Percentiles rank a stretch among this genome's conserved stretches.
Evolutionary conservation across 2,329 filamentous ascomycete species (phyloP).

Genomic region (Rutstroemia sp.): DNA sequence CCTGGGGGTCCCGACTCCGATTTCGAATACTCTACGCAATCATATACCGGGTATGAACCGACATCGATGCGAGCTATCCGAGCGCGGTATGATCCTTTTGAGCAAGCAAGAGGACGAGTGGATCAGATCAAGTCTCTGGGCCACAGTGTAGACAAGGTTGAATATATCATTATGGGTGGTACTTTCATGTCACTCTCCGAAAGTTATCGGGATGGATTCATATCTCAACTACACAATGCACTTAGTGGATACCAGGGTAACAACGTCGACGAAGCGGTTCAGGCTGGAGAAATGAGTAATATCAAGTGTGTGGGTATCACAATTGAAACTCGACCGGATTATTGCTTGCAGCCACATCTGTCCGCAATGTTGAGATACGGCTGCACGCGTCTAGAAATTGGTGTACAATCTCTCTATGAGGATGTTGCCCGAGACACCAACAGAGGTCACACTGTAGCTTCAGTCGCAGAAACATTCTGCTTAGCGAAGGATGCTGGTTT

Average conservation of each 20-base stretch:
- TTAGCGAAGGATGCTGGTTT: constrained; percentile 97
- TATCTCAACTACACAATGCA: constrained; percentile 92
- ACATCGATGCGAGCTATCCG: constrained; percentile 98
- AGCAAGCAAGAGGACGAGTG: constrained; percentile 90
- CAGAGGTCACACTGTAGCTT: constrained; percentile 87
- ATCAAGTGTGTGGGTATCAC: constrained; percentile 98
- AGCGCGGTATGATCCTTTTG: constrained; percentile 94
- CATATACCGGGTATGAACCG: constrained; percentile 96
- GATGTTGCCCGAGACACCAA: constrained; percentile 98
- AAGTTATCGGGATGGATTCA: constrained; percentile 86
- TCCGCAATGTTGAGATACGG: constrained; percentile 97
- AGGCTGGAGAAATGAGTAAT: constrained; percentile 91
- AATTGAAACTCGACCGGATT: constrained; percentile 94
- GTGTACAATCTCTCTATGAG: constrained; percentile 94
- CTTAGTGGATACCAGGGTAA: constrained; percentile 91
- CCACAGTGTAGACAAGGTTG: constrained; percentile 97
- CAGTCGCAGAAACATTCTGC: constrained; percentile 94
- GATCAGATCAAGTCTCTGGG: constrained; percentile 95
- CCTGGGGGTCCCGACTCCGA: constrained; percentile 96
- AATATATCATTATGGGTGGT: constrained; percentile 99
- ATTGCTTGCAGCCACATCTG: constrained; percentile 91
- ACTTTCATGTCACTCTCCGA: constrained; percentile 96
- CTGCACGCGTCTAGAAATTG: constrained; percentile 88
- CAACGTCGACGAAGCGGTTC: constrained; percentile 91
- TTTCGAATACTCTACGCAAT: constrained; percentile 98